Evolutionary conservation across 139 green algal species (phyloP).

Genomic region (Dunaliella sp.): DNA sequence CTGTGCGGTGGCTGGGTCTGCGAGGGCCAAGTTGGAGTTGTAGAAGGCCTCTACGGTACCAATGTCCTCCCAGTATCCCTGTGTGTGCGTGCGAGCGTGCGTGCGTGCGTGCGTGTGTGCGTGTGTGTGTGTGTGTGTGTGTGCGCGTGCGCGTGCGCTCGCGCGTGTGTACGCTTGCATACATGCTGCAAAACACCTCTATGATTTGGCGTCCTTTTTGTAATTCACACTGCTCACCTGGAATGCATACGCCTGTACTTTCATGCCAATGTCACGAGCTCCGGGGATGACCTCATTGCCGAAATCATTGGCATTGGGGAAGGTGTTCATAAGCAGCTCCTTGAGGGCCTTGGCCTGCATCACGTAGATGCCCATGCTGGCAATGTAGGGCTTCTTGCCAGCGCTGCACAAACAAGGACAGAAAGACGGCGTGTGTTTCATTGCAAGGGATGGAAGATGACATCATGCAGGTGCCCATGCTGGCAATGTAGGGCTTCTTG

Average conservation of each 20-base stretch:
- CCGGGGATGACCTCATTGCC: constrained; percentile 84
- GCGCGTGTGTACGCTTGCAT: too few species aligned
- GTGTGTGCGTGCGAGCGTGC: too few species aligned
- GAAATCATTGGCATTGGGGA: constrained; percentile 85
- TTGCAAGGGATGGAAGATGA: too few species aligned
- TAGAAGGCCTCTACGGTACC: constrained; percentile 97
- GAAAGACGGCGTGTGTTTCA: too few species aligned
- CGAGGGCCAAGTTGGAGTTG: constrained; percentile 92
- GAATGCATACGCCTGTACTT: constrained; percentile 43
- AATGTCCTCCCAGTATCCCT: constrained; percentile 95
- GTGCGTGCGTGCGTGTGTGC: too few species aligned
- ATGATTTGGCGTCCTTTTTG: too few species aligned
- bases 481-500: constrained; percentile 96
- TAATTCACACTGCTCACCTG: too few species aligned
- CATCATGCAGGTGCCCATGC: constrained; percentile 98
- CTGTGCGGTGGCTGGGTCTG: constrained; percentile 70
- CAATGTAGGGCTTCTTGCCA: constrained; percentile 92
- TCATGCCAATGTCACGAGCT: constrained; percentile 65
- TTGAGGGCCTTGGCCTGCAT: constrained; percentile 71
- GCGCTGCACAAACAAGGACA: too few species aligned
- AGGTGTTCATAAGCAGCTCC: constrained; percentile 64
- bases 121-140: too few species aligned
- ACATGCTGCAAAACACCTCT: too few species aligned
- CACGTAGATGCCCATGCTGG: constrained; percentile 99
- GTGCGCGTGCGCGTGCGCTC: too few species aligned